These are phyloP conservation scores for Solanum clarkiae DNA, from an alignment of 257 asterid species.

Conservation along the genomic window DNA sequence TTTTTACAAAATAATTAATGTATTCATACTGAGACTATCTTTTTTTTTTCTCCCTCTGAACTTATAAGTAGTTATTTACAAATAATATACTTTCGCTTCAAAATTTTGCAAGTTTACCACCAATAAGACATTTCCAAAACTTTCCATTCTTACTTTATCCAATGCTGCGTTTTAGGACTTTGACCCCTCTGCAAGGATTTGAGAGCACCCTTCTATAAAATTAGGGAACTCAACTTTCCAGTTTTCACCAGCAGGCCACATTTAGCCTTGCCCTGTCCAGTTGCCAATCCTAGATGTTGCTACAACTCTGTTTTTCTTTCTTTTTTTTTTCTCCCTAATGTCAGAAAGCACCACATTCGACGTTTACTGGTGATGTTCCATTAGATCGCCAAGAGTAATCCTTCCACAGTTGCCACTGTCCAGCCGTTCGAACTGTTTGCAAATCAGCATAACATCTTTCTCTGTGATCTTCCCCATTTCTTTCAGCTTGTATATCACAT, in stretches of 20 bases:
- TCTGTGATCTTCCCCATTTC: conserved; percentile 76
- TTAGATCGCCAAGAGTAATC: conserved; percentile 78
- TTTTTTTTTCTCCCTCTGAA: not conserved
- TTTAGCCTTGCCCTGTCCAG: not conserved
- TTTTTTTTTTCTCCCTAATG: not conserved
- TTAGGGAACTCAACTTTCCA: not conserved
- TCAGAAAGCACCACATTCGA: not conserved
- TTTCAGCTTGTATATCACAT: conserved; percentile 80
- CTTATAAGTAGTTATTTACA: not conserved
- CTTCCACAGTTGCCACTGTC: conserved; percentile 82
- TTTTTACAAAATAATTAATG: not conserved
- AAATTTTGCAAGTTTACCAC: not conserved
- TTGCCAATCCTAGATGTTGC: not conserved
- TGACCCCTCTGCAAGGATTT: not conserved
- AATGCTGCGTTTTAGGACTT: not conserved
- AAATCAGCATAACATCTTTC: conserved; percentile 54
- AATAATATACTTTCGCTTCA: not conserved
- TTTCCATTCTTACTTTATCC: not conserved
- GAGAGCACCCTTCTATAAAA: not conserved
- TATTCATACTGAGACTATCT: not conserved
- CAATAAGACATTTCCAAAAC: not conserved
- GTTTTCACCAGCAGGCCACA: not conserved
- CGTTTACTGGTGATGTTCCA: conserved; percentile 18
- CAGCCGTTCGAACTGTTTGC: conserved; percentile 70
- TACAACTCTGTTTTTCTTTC: not conserved